phyloP scores from a whole-genome alignment of 331 rosid genomes.

The Cydonia oblonga region DNA sequence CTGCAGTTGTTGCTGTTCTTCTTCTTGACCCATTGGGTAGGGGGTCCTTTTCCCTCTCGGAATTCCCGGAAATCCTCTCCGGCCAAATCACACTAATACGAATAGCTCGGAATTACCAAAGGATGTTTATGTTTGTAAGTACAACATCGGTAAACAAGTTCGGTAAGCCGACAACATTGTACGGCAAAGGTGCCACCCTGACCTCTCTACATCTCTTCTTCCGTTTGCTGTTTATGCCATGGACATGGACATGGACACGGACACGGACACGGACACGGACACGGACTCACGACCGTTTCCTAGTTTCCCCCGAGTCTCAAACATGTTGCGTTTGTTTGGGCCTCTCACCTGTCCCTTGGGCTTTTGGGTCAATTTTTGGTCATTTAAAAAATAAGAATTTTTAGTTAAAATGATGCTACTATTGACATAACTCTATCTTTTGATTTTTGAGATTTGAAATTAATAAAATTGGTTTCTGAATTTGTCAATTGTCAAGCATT shows the following conservation, averaged over 20 bases:
- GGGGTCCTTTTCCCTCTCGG: neutral
- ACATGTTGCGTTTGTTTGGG: neutral
- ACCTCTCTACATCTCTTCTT: neutral
- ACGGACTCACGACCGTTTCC: neutral
- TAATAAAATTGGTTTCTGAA: fast-evolving
- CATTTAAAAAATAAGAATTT: no score
- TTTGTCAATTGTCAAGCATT: no score
- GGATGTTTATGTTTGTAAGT: neutral
- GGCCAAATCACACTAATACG: neutral
- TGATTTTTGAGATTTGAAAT: no score
- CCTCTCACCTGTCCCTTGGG: neutral
- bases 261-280: no score
- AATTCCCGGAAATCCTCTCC: neutral
- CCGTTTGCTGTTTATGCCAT: neutral
- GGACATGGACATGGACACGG: no score
- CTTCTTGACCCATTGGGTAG: neutral
- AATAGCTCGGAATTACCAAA: neutral
- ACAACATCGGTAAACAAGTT: neutral
- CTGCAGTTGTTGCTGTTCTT: neutral
- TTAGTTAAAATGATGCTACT: no score
- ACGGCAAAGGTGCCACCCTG: neutral
- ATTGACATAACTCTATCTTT: fast-evolving
- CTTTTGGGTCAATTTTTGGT: neutral
- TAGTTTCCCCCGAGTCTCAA: neutral
- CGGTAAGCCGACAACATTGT: neutral